These are phyloP conservation scores for Lindgomyces ingoldianus DNA, from an alignment of 495 filamentous ascomycete species.

Conservation along the genomic window DNA sequence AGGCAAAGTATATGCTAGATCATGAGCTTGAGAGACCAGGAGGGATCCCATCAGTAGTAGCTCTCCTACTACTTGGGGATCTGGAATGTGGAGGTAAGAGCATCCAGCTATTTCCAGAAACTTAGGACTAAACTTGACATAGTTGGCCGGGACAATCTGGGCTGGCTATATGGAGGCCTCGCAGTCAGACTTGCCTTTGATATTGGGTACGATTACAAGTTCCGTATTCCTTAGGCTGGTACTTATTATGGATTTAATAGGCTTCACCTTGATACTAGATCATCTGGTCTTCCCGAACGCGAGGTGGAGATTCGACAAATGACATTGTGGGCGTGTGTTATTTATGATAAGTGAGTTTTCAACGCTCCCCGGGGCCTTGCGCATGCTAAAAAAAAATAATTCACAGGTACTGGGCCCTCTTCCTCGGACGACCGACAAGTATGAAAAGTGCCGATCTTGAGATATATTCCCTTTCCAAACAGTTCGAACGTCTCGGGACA, in stretches of 20 bases:
- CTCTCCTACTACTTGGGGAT: constrained; percentile 54
- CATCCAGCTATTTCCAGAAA: too few species aligned
- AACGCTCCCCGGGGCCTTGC: background rate
- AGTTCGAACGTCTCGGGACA: constrained; percentile 44
- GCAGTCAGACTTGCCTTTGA: constrained; percentile 55
- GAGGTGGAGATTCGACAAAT: constrained; percentile 51
- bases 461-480: constrained; percentile 48
- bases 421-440: constrained; percentile 54
- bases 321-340: constrained; percentile 53
- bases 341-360: constrained; percentile 50
- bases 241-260: constrained; percentile 24
- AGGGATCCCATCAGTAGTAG: constrained; percentile 54
- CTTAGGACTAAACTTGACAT: constrained; percentile 29
- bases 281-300: constrained; percentile 44
- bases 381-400: background rate
- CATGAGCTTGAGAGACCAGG: constrained; percentile 54
- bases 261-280: constrained; percentile 49
- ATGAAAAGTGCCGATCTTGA: constrained; percentile 55
- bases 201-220: constrained; percentile 40
- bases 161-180: constrained; percentile 56
- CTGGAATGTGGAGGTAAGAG: constrained; percentile 47
- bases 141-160: constrained; percentile 53
- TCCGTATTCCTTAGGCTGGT: too few species aligned
- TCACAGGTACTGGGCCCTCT: constrained; percentile 49
- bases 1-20: constrained; percentile 56